phyloP scores from a whole-genome alignment of 495 filamentous ascomycete genomes.

The Cercophora sp. region DNA sequence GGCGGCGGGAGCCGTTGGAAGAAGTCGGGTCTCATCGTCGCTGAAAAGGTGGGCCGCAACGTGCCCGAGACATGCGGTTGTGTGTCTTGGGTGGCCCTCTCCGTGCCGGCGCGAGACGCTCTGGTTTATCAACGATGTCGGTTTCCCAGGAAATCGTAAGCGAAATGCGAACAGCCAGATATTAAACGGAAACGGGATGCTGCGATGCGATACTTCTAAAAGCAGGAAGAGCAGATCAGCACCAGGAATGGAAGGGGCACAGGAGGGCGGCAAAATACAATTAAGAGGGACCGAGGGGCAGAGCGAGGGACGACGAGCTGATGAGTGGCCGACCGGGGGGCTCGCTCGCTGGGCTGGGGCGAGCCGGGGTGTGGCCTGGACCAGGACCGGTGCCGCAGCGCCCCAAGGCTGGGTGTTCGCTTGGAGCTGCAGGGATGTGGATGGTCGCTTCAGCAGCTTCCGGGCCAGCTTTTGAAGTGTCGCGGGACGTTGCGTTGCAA shows the following conservation, averaged over 20 bases:
- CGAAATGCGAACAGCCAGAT: neutral
- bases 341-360: neutral
- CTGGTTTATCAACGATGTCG: no score
- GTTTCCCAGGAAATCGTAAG: neutral
- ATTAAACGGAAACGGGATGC: neutral
- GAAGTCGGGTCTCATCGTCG: constrained; percentile 30
- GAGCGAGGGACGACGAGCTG: neutral
- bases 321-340: neutral
- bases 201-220: constrained; percentile 4
- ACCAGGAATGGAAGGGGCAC: constrained; percentile 10
- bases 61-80: constrained; percentile 16
- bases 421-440: neutral
- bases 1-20: constrained; percentile 40
- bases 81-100: constrained; percentile 1
- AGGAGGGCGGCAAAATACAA: constrained; percentile 6
- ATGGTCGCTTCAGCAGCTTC: neutral
- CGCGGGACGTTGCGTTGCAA: neutral
- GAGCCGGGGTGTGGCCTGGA: neutral
- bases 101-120: no score
- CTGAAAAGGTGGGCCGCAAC: constrained; percentile 1
- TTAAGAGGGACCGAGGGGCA: neutral
- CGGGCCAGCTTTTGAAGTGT: neutral
- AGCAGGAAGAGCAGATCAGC: constrained; percentile 7
- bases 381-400: neutral
- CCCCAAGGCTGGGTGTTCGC: neutral